A percentile compares a stretch with the other conserved stretches of the same genome.
These are phyloP conservation scores for Puccinia coronata DNA, from an alignment of 1,284 basidiomycete genomes.

Conservation along the genomic window DNA sequence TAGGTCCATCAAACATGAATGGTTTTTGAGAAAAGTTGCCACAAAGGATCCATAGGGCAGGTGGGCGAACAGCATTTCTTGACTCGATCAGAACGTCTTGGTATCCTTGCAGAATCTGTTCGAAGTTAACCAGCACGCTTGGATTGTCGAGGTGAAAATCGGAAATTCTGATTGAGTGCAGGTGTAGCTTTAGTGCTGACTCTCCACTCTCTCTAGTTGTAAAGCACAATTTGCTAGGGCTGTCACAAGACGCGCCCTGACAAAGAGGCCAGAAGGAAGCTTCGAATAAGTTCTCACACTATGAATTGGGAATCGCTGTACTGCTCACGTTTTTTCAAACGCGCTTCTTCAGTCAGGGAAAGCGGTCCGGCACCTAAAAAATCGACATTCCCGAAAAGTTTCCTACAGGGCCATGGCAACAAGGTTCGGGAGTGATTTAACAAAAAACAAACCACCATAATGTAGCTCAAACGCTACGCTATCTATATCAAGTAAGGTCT, in stretches of 20 bases:
- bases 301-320: conserved; percentile 30
- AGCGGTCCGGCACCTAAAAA: conserved; percentile 90
- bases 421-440: too few relatives aligned
- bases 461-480: not conserved
- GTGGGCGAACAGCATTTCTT: conserved; percentile 66
- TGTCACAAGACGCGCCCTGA: conserved; percentile 55
- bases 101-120: conserved; percentile 86
- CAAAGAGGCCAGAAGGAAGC: conserved; percentile 60
- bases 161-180: conserved; percentile 65
- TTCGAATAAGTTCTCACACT: conserved; percentile 20
- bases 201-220: not conserved
- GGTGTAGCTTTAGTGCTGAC: conserved; percentile 51
- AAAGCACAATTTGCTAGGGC: not conserved
- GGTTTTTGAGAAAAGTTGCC: conserved; percentile 83
- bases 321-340: conserved; percentile 55
- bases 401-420: conserved; percentile 64
- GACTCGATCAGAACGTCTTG: conserved; percentile 69
- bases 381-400: conserved; percentile 89
- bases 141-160: conserved; percentile 93
- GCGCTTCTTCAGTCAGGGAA: conserved; percentile 85
- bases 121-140: conserved; percentile 74
- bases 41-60: conserved; percentile 82
- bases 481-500: not conserved
- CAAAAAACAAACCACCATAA: too few relatives aligned
- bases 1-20: conserved; percentile 43